Evolutionary conservation across 163 green algal species (phyloP).

Genomic region (Chlorella variabilis): DNA sequence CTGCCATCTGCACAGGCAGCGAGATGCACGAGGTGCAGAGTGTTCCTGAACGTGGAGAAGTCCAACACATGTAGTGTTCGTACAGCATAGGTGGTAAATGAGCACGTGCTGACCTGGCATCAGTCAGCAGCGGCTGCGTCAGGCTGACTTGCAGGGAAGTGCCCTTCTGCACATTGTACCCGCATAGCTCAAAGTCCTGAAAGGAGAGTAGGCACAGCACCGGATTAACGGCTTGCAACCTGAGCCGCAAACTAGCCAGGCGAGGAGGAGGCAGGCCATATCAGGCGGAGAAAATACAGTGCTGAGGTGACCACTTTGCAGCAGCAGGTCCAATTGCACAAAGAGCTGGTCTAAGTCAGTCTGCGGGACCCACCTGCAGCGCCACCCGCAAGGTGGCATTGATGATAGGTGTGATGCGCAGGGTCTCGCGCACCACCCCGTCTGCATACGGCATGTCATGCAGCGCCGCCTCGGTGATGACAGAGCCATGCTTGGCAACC

Average conservation of each 20-base stretch:
- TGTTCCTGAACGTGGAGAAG: no score
- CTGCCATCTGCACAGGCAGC: slow-evolving; percentile 8
- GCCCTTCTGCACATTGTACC: slow-evolving; percentile 32
- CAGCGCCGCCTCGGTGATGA: slow-evolving; percentile 36
- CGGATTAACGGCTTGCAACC: no score
- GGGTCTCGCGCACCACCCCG: slow-evolving; percentile 38
- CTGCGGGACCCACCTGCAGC: background rate
- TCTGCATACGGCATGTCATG: slow-evolving; percentile 53
- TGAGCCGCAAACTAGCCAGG: no score
- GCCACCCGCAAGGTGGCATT: slow-evolving; percentile 28
- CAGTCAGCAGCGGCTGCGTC: slow-evolving; percentile 11
- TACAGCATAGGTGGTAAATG: no score
- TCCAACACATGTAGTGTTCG: no score
- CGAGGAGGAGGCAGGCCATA: no score
- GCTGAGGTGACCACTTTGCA: no score
- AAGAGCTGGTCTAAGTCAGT: no score
- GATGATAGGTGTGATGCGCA: slow-evolving; percentile 49
- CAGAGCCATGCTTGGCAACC: slow-evolving; percentile 39
- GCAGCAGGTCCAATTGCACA: no score
- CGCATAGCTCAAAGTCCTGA: slow-evolving; percentile 48
- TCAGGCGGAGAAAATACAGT: no score
- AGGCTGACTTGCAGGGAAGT: slow-evolving; percentile 26
- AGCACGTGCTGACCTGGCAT: slow-evolving; percentile 12
- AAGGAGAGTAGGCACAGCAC: no score
- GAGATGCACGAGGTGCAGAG: no score